Base-by-base conservation (phyloP, 2,329 filamentous ascomycete species). In the Cercospora brassicicola region DNA sequence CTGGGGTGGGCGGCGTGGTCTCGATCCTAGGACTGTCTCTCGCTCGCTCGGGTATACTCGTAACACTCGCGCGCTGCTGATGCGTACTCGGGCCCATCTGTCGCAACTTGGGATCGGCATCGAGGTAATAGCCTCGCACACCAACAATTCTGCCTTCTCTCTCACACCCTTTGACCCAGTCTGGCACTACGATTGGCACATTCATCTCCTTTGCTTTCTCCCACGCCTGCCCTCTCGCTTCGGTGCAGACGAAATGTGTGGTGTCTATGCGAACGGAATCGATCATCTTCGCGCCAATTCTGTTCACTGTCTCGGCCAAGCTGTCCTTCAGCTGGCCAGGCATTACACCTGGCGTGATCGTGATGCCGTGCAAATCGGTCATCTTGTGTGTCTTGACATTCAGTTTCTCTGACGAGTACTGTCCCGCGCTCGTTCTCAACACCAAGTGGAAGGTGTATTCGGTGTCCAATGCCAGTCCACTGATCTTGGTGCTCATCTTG, bases 111-210 rank as follows among this genome's bases (percentile, higher is more conserved):
- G 88, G 88, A 77, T 92, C 90, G 2, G 94, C 95, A 77, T 97
- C 94, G 33, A 99, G 86, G 80, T 99, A 99, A 81, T 97, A 99
- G 74, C 94, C 94, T 74, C 95, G 90, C 31, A 98, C 95, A 60
- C 94, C 93, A 2, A 98, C 90, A 71, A 99, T 96, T 68, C 93
- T 89, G 55, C 94, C 94, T 79, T 92, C 94, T 73, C 91, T 87
- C 81, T 98, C 94, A 78, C 95, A 99, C n/a, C 93, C 94, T 74
- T 96, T 91, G 31, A 99, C 88, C 95, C 95, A 99, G 80, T 99
- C 95, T 20, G 95, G 95, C 45, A 95, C 88, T 23, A 99, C 95
- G 10, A 99, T 93, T 7, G 95, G 95, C 64, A 99, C 96, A 79
- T 98, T 99, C 88, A 94, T 96, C 83, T 98, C 94, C 31, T 94